Conservation (phyloP, 1,139 yeast species). For the Scheffersomyces titani region DNA sequence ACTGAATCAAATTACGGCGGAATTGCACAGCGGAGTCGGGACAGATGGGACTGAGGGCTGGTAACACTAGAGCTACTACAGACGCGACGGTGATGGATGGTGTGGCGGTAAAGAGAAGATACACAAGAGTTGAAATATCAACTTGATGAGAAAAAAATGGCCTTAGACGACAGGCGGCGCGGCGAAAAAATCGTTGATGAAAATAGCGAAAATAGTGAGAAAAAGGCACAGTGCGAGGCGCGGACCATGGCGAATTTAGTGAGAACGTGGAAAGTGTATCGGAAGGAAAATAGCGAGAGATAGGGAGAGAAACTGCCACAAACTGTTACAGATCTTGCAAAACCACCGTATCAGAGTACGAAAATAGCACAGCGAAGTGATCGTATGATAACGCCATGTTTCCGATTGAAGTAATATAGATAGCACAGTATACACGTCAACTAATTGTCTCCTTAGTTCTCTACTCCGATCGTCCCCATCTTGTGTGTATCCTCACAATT, state of each 20-base stretch:
- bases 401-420: not conserved
- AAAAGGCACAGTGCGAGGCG: not conserved
- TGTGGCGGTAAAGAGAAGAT: slow-evolving; percentile 1
- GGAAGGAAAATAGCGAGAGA: not conserved
- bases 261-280: not conserved
- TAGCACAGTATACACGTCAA: not conserved
- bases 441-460: not conserved
- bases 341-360: no score
- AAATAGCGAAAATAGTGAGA: not conserved
- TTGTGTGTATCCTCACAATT: not conserved
- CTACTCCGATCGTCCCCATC: not conserved
- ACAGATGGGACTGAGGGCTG: not conserved
- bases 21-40: not conserved
- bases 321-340: not conserved
- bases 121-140: not conserved
- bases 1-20: not conserved
- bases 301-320: not conserved
- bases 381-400: not conserved
- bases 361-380: not conserved
- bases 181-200: not conserved
- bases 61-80: not conserved
- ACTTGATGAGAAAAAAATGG: not conserved
- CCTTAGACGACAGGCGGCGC: not conserved
- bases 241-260: not conserved
- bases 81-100: not conserved